A percentile compares a stretch with the other conserved stretches of the same genome.
phyloP scores from a whole-genome alignment of 495 filamentous ascomycete species.

The Lindgomyces ingoldianus region DNA sequence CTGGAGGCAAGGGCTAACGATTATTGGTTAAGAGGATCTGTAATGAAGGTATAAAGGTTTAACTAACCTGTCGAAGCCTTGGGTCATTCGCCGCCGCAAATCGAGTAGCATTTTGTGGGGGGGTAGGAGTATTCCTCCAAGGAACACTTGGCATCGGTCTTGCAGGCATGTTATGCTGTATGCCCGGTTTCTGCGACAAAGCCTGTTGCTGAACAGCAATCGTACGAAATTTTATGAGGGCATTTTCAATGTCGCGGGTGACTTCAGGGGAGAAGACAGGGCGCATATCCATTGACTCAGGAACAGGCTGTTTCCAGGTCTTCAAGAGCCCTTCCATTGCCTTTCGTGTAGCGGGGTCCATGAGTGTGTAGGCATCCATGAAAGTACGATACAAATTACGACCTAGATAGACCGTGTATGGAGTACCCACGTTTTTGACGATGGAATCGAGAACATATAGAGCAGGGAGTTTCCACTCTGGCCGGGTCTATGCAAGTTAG shows the following conservation, averaged over 20 bases:
- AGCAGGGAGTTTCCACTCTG: conserved; percentile 82
- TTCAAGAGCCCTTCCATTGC: conserved; percentile 97
- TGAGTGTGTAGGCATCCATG: conserved; percentile 91
- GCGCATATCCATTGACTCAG: conserved; percentile 80
- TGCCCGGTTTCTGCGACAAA: conserved; percentile 58
- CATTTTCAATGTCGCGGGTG: conserved; percentile 88
- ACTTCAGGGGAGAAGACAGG: conserved; percentile 87
- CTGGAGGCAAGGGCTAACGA: conserved; percentile 20
- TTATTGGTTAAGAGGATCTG: not conserved
- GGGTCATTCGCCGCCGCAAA: conserved; percentile 47
- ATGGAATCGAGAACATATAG: conserved; percentile 98
- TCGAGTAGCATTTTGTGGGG: conserved; percentile 54
- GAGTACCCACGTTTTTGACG: conserved; percentile 97
- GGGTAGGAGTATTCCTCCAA: conserved; percentile 70
- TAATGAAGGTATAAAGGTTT: not conserved
- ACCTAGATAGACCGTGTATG: conserved; percentile 91
- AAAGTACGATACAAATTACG: conserved; percentile 89
- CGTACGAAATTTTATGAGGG: conserved; percentile 83
- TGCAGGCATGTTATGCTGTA: conserved; percentile 57
- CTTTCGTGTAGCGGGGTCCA: conserved; percentile 74
- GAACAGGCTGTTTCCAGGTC: conserved; percentile 96
- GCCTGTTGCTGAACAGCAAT: conserved; percentile 67
- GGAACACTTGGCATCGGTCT: conserved; percentile 52
- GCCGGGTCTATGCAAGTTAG: conserved; percentile 66
- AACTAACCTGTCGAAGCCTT: conserved; percentile 32